Conservation (phyloP, 2,329 filamentous ascomycete genomes). For the Neonectria neomacrospora region DNA sequence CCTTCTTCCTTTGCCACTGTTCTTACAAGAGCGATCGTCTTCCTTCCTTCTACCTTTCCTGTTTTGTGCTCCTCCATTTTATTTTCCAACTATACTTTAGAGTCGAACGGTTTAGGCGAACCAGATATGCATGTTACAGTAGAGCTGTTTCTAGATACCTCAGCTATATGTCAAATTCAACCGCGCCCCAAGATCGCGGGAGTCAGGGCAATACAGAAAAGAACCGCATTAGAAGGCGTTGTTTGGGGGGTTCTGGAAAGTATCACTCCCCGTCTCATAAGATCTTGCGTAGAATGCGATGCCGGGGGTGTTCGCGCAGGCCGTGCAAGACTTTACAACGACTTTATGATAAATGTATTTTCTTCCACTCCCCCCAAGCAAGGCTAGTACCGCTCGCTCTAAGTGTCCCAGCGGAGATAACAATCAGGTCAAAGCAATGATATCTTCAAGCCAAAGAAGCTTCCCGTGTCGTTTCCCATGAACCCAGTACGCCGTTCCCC, state of each 20-base stretch:
- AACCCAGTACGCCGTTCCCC: background rate
- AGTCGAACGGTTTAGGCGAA: slow-evolving; percentile 30
- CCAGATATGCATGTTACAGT: slow-evolving; percentile 19
- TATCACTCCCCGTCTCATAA: background rate
- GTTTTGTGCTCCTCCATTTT: slow-evolving; percentile 9
- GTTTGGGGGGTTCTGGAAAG: background rate
- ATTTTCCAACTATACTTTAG: slow-evolving; percentile 15
- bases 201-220: background rate
- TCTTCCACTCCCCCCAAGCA: background rate
- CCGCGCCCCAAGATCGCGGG: background rate
- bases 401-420: background rate
- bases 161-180: background rate
- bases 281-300: background rate
- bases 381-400: background rate
- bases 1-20: background rate
- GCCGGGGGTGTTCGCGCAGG: background rate
- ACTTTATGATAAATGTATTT: background rate
- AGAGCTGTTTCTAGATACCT: slow-evolving; percentile 29
- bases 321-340: background rate
- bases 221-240: background rate
- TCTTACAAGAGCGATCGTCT: background rate
- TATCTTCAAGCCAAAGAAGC: background rate
- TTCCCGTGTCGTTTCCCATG: background rate
- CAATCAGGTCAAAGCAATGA: background rate
- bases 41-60: background rate